A percentile compares a stretch with the other conserved stretches of the same genome.
Conservation (phyloP, 805 yeast genomes). For the Isabelozyma heimii region DNA sequence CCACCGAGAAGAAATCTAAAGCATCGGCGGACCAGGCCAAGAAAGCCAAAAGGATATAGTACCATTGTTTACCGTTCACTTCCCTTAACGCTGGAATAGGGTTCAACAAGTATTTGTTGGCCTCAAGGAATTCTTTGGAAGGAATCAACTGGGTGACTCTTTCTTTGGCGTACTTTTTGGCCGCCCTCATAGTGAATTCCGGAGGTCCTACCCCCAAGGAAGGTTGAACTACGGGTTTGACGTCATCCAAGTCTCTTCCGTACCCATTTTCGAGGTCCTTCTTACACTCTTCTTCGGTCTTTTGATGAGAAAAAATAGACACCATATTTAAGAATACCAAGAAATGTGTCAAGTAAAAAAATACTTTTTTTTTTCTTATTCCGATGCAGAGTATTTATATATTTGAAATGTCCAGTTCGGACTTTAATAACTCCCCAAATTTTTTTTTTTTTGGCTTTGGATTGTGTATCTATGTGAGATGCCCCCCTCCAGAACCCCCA, state of each 20-base stretch:
- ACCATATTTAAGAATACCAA: background rate
- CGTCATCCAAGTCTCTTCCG: background rate
- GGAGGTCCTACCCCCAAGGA: slow-evolving; percentile 7
- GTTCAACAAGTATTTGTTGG: slow-evolving; percentile 25
- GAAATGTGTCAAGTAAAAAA: background rate
- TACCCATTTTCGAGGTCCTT: background rate
- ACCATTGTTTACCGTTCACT: slow-evolving; percentile 47
- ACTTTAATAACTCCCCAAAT: no score
- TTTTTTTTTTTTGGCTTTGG: no score
- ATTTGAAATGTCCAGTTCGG: no score
- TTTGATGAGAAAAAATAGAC: background rate
- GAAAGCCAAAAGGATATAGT: slow-evolving; percentile 57
- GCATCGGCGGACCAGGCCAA: slow-evolving; percentile 73
- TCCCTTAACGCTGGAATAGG: slow-evolving; percentile 42
- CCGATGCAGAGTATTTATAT: no score
- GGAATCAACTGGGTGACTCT: slow-evolving; percentile 12
- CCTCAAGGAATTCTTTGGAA: slow-evolving; percentile 8
- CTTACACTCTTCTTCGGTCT: background rate
- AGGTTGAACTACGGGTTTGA: background rate
- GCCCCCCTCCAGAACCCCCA: no score
- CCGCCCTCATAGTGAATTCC: slow-evolving; percentile 12
- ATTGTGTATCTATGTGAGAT: no score
- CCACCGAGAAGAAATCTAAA: slow-evolving; percentile 65
- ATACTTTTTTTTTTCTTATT: no score
- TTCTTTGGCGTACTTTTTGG: slow-evolving; percentile 11